phyloP scores from a whole-genome alignment of 495 filamentous ascomycete genomes.

The Xylaria curta region DNA sequence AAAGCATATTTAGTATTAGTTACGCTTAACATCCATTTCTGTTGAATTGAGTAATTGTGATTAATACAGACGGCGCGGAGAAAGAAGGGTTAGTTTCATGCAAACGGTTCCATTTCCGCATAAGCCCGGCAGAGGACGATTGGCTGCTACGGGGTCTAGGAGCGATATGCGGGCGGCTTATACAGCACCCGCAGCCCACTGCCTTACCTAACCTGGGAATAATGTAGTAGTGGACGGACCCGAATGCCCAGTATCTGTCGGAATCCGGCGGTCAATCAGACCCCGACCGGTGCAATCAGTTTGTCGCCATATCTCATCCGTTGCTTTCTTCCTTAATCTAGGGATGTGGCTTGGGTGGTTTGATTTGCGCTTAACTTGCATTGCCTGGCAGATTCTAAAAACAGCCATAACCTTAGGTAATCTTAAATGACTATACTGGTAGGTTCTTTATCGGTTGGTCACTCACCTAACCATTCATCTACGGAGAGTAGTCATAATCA shows the following conservation, averaged over 20 bases:
- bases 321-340: not conserved
- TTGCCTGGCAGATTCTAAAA: conserved; percentile 17
- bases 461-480: not conserved
- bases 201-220: conserved; percentile 1
- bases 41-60: not conserved
- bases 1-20: not conserved
- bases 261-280: conserved; percentile 19
- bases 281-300: not conserved
- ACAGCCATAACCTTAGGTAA: conserved; percentile 5
- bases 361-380: conserved; percentile 1
- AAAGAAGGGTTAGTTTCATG: conserved; percentile 1
- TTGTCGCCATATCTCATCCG: not conserved
- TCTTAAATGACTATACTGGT: not conserved
- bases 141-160: not conserved
- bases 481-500: not conserved
- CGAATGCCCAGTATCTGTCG: conserved; percentile 7
- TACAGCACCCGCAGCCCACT: not conserved
- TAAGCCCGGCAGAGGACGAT: conserved; percentile 10
- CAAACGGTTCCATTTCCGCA: not conserved
- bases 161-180: conserved; percentile 2
- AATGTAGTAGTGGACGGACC: not conserved
- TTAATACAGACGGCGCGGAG: not conserved
- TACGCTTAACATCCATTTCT: not conserved
- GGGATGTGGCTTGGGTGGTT: not conserved
- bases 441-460: not conserved